Conservation (phyloP, 495 filamentous ascomycete species). For the Sabuloglossum arenarium region DNA sequence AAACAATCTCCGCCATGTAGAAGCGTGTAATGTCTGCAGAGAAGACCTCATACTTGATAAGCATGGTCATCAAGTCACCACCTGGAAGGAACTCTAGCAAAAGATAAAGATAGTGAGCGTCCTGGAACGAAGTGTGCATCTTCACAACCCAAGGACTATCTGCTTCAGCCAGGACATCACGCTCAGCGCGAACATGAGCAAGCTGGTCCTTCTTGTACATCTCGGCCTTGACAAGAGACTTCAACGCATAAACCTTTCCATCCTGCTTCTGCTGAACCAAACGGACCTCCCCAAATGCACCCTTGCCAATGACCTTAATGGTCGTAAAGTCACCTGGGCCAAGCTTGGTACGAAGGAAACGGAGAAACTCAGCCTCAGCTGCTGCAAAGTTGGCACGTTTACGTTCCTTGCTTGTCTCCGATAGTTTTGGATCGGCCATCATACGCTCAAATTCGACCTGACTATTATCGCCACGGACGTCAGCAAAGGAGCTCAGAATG, state of each 20-base stretch:
- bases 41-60: slow-evolving; percentile 99
- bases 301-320: slow-evolving; percentile 95
- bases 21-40: slow-evolving; percentile 96
- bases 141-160: slow-evolving; percentile 99
- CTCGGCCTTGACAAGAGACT: slow-evolving; percentile 92
- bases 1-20: slow-evolving; percentile 95
- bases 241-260: slow-evolving; percentile 93
- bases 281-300: slow-evolving; percentile 95
- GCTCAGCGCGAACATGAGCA: slow-evolving; percentile 93
- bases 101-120: slow-evolving; percentile 87
- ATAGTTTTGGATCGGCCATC: slow-evolving; percentile 37
- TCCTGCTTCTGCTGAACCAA: slow-evolving; percentile 92
- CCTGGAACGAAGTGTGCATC: slow-evolving; percentile 93
- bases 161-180: slow-evolving; percentile 92
- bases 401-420: slow-evolving; percentile 52
- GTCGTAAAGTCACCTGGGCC: slow-evolving; percentile 83
- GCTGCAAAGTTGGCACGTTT: slow-evolving; percentile 58
- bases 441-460: slow-evolving; percentile 1
- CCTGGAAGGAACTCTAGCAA: slow-evolving; percentile 98
- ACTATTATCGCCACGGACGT: not conserved
- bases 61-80: slow-evolving; percentile 98
- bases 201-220: slow-evolving; percentile 99
- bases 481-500: not conserved
- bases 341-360: slow-evolving; percentile 84
- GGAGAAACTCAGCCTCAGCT: slow-evolving; percentile 77